These are phyloP conservation scores for Cerrena zonata DNA, from an alignment of 1,284 basidiomycete genomes.

Conservation along the genomic window DNA sequence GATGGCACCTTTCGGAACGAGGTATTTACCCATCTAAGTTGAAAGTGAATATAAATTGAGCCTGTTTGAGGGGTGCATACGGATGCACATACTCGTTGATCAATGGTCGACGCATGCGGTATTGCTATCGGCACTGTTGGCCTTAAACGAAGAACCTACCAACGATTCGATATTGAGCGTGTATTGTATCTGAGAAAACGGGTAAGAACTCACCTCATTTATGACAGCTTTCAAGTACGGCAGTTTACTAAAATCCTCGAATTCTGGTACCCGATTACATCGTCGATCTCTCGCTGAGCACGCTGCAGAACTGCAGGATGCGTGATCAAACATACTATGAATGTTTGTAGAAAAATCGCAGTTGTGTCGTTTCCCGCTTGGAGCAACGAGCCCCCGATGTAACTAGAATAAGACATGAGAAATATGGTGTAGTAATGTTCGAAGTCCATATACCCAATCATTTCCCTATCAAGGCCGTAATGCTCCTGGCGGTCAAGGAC, in stretches of 20 bases:
- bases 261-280: background rate
- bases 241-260: background rate
- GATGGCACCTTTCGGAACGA: slow-evolving; percentile 4
- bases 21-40: slow-evolving; percentile 1
- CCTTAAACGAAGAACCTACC: slow-evolving; percentile 13
- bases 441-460: slow-evolving; percentile 6
- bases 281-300: background rate
- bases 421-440: no score
- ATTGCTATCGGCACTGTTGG: slow-evolving; percentile 15
- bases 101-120: slow-evolving; percentile 11
- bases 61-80: no score
- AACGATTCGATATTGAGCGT: no score
- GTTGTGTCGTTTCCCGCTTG: slow-evolving; percentile 27
- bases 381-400: slow-evolving; percentile 7
- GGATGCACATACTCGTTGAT: background rate
- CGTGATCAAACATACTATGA: slow-evolving; percentile 23
- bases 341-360: slow-evolving; percentile 21
- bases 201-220: slow-evolving; percentile 24
- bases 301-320: background rate
- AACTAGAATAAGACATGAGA: background rate
- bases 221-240: slow-evolving; percentile 11
- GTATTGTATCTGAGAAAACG: no score
- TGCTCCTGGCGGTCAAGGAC: slow-evolving; percentile 5
- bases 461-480: background rate
- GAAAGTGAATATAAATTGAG: no score